Percentiles rank a stretch among this genome's conserved stretches.
Evolutionary conservation across 345 rosid species (phyloP).

Genomic region (Camelina neglecta): DNA sequence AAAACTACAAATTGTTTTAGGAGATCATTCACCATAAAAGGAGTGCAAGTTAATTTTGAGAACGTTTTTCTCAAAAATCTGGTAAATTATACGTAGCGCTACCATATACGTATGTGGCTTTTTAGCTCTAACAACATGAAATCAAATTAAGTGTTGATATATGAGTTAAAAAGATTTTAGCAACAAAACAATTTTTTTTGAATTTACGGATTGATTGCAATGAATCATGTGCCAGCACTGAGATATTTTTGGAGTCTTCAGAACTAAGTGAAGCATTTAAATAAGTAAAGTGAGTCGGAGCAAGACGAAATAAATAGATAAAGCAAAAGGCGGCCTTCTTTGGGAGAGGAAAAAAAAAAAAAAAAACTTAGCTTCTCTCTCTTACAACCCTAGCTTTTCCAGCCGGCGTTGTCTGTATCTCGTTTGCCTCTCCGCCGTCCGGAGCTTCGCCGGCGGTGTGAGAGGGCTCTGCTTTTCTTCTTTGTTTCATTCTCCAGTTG

Average conservation of each 20-base stretch:
- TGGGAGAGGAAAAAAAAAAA: no score
- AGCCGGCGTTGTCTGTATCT: no score
- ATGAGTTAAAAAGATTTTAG: not conserved
- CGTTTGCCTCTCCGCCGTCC: no score
- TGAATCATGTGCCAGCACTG: not conserved
- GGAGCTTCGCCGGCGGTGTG: no score
- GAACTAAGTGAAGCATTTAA: not conserved
- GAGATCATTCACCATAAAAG: not conserved
- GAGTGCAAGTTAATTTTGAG: not conserved
- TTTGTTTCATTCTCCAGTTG: no score
- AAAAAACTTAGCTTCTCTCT: no score
- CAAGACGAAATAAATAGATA: not conserved
- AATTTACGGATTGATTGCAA: not conserved
- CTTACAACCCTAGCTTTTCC: no score
- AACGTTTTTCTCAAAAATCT: not conserved
- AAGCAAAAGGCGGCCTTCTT: not conserved
- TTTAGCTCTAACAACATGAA: not conserved
- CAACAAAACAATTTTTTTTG: not conserved
- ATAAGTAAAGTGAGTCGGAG: not conserved
- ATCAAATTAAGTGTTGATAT: not conserved
- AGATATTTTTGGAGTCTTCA: not conserved
- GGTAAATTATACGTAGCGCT: not conserved
- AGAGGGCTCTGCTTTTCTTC: no score
- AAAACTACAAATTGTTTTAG: not conserved
- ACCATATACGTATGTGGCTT: not conserved